Conservation (phyloP, 2,329 filamentous ascomycete species). For the Aspergillus viridinutans region DNA sequence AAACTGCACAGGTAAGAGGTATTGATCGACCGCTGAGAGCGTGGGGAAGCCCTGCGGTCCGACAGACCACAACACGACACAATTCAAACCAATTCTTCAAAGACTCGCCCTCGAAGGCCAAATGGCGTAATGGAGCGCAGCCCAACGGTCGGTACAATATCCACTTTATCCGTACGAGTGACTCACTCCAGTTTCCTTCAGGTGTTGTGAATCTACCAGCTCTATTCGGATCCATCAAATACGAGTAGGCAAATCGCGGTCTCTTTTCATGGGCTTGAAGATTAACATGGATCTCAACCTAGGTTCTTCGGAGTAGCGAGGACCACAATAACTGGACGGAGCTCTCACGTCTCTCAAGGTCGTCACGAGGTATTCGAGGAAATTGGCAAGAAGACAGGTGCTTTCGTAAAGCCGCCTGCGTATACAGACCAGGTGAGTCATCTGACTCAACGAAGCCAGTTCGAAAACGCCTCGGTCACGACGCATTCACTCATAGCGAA, state of each 20-base stretch:
- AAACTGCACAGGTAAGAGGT: not conserved
- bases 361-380: constrained; percentile 23
- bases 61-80: not conserved
- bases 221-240: constrained; percentile 18
- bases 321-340: constrained; percentile 1
- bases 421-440: constrained; percentile 20
- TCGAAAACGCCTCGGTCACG: not conserved
- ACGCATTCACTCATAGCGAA: not conserved
- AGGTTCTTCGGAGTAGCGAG: constrained; percentile 21
- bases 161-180: not conserved
- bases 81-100: constrained; percentile 12
- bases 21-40: constrained; percentile 3
- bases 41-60: constrained; percentile 4
- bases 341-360: constrained; percentile 1
- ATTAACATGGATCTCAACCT: not conserved
- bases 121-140: constrained; percentile 19
- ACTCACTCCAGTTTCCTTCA: not conserved
- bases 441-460: not conserved
- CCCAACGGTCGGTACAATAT: constrained; percentile 10
- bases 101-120: constrained; percentile 22
- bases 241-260: constrained; percentile 17
- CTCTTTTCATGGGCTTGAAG: not conserved
- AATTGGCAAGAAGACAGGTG: constrained; percentile 23
- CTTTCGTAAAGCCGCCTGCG: constrained; percentile 23
- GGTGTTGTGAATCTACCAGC: constrained; percentile 14